Base-by-base conservation (phyloP, 495 filamentous ascomycete species). In the Aeminium ludgeri region DNA sequence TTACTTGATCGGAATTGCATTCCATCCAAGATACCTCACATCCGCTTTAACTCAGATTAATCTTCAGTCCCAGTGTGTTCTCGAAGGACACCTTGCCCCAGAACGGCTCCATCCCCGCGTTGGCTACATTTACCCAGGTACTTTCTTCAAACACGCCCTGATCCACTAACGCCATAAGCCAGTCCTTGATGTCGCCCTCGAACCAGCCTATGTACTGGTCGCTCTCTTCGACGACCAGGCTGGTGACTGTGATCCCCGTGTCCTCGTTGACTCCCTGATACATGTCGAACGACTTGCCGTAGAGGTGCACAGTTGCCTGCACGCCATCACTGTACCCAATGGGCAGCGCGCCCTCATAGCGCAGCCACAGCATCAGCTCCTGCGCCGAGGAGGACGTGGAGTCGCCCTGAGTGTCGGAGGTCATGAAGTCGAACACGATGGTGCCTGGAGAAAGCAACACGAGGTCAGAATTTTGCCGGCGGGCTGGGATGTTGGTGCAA, bases 311-410 rank as follows among this genome's bases (percentile, higher is more conserved):
- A 13, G 55, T 59, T 13, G 39, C 39, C 7, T 55, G 46, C 1
- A 54, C 50, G 2, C 55, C 56, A 5, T 45, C 36, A 16, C 44
- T 41, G 45, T 55, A 61, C 15, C 60, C 60, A 41, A 63, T 61
- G 2, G 60, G 60, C 10, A 60, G 49, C 44, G 53, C 54, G 4
- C 60, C 60, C 34, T 59, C 56, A 34, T 56, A 60, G 20, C 56
- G 49, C 23, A 63, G 52, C 60, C 60, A 63, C 0, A 63, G 59
- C 60, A 63, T 63, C 20, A 60, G 55, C 46, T 63, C 60, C 31
- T 56, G 56, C 0, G 54, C 51, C 2, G 30, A 27, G 12, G 48
- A 50, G 12, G 53, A 57, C 11, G 55, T 56, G 4, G 48, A 50
- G 49, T 61, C 57, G 17, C 54, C 55, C 10, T 53, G 46, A 8